A percentile compares a stretch with the other conserved stretches of the same genome.
Conservation (phyloP, 345 rosid species). For the Eutrema yunnanense region DNA sequence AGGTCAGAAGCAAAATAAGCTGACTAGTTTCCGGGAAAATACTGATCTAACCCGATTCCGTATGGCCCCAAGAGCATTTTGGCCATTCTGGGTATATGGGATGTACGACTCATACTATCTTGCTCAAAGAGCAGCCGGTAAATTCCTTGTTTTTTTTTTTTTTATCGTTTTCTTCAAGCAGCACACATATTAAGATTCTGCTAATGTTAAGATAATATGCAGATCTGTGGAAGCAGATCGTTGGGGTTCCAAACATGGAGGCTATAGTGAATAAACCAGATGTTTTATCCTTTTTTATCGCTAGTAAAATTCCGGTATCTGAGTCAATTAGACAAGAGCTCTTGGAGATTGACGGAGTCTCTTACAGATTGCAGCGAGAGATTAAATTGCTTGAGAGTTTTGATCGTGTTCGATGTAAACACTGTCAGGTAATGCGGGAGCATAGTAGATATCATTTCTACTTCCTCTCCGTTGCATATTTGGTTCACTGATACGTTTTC, state of each 20-base stretch:
- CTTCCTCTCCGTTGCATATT: background rate
- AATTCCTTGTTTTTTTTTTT: conserved; percentile 3
- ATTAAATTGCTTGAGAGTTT: conserved; percentile 70
- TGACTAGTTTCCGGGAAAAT: conserved; percentile 24
- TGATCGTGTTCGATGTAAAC: conserved; percentile 71
- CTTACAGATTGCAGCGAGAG: conserved; percentile 82
- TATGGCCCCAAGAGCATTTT: conserved; percentile 56
- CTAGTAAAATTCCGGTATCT: conserved; percentile 91
- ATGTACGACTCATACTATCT: conserved; percentile 87
- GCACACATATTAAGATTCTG: background rate
- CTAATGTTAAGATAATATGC: conserved; percentile 26
- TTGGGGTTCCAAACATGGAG: conserved; percentile 75
- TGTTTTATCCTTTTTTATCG: conserved; percentile 76
- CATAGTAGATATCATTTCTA: background rate
- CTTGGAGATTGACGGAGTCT: conserved; percentile 81
- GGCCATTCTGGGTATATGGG: conserved; percentile 82
- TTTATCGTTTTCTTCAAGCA: background rate
- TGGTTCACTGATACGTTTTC: background rate
- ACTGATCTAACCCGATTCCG: conserved; percentile 40
- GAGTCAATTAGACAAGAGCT: conserved; percentile 87
- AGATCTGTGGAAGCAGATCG: conserved; percentile 92
- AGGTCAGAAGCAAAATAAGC: conserved; percentile 31
- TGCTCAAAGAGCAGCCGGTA: conserved; percentile 91
- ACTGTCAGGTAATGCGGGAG: conserved; percentile 53
- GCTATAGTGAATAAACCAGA: conserved; percentile 68